Conservation (phyloP, 257 asterid species). For the Petunia secreta region DNA sequence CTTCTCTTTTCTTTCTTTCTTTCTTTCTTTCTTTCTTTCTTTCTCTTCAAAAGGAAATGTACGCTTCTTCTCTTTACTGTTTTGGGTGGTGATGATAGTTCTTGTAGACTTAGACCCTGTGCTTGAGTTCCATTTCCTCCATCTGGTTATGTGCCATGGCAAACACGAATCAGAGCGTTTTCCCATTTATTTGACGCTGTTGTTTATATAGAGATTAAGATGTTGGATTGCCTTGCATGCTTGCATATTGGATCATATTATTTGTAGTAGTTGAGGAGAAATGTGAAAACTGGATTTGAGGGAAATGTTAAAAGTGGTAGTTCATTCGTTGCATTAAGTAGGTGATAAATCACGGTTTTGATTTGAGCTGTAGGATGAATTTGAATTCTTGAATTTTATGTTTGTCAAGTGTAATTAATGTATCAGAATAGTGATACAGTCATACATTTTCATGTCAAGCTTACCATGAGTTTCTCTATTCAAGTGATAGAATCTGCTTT, state of each 20-base stretch:
- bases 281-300: not conserved
- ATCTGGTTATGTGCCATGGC: not conserved
- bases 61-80: not conserved
- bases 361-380: not conserved
- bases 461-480: not conserved
- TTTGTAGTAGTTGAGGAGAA: not conserved
- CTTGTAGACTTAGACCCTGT: not conserved
- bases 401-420: constrained; percentile 5
- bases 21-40: not conserved
- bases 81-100: not conserved
- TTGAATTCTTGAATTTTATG: constrained; percentile 6
- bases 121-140: not conserved
- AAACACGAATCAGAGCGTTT: not conserved
- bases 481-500: constrained; percentile 8
- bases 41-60: not conserved
- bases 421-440: not conserved
- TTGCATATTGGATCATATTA: not conserved
- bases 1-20: not conserved
- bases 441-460: constrained; percentile 6
- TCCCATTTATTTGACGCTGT: constrained; percentile 1
- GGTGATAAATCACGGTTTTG: not conserved
- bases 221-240: not conserved
- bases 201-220: constrained; percentile 3
- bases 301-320: not conserved
- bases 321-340: not conserved